These are phyloP conservation scores for Cenchrus purpureus DNA, from an alignment of 176 grass and related monocot species.

Conservation along the genomic window DNA sequence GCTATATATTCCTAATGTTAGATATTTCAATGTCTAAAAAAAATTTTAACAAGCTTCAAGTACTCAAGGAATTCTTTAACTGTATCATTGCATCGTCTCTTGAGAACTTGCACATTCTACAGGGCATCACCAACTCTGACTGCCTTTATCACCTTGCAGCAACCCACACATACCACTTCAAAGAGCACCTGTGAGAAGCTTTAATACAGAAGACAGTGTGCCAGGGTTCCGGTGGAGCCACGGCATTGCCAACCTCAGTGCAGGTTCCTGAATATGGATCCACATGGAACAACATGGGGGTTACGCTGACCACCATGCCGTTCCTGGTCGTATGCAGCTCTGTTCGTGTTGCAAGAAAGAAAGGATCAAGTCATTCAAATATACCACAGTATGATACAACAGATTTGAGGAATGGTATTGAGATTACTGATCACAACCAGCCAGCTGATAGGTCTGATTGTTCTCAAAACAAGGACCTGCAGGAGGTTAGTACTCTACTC, in stretches of 20 bases:
- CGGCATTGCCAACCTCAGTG: slow-evolving; percentile 22
- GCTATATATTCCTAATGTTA: not conserved
- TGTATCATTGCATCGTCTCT: not conserved
- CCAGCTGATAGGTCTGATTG: slow-evolving; percentile 38
- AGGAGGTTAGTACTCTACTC: slow-evolving; percentile 50
- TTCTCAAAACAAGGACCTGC: slow-evolving; percentile 61
- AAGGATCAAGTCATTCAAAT: slow-evolving; percentile 50
- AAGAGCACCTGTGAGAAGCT: slow-evolving; percentile 62
- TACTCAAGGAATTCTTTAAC: not conserved
- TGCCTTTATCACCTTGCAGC: slow-evolving; percentile 38
- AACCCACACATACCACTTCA: slow-evolving; percentile 54
- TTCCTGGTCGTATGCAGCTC: slow-evolving; percentile 52
- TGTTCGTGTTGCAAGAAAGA: slow-evolving; percentile 54
- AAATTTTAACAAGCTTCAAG: not conserved
- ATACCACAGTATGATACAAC: slow-evolving; percentile 34
- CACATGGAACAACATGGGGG: slow-evolving; percentile 37
- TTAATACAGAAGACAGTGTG: slow-evolving; percentile 52
- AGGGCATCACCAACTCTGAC: slow-evolving; percentile 12
- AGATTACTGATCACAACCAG: slow-evolving; percentile 48
- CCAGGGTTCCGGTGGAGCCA: slow-evolving; percentile 55
- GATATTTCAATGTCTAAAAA: not conserved
- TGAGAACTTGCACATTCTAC: not conserved
- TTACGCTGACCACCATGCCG: slow-evolving; percentile 23
- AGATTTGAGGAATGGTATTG: slow-evolving; percentile 39
- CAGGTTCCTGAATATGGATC: slow-evolving; percentile 39